These are phyloP conservation scores for Phialophora tarda DNA, from an alignment of 2,329 filamentous ascomycete genomes.

Conservation along the genomic window DNA sequence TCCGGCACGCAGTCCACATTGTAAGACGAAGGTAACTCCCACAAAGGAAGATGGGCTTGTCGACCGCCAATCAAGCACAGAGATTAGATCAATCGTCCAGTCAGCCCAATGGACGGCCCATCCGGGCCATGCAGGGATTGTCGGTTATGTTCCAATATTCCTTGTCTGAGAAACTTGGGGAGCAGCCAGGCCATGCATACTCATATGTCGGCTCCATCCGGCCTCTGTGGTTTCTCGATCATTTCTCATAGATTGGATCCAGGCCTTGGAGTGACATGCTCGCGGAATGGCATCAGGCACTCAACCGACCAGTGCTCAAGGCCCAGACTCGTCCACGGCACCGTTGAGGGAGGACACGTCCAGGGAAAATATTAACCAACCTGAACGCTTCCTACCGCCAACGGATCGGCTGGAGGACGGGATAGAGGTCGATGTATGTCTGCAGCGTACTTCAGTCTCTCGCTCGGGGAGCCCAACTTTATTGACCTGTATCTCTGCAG, in stretches of 20 bases:
- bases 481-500: background rate
- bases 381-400: background rate
- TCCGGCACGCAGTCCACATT: background rate
- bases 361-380: background rate
- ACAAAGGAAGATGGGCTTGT: background rate
- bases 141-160: background rate
- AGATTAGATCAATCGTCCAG: background rate
- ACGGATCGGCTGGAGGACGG: background rate
- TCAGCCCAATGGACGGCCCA: background rate
- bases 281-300: background rate
- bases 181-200: background rate
- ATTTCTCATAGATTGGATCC: background rate
- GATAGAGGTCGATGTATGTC: constrained; percentile 26
- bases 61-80: background rate
- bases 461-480: background rate
- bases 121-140: background rate
- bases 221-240: background rate
- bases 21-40: background rate
- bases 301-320: background rate
- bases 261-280: background rate
- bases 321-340: background rate
- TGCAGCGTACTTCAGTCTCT: background rate
- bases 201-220: background rate
- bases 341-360: background rate
- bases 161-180: background rate